Evolutionary conservation across 169 alveolate species (phyloP).

Genomic region (Cryptosporidium muris): DNA sequence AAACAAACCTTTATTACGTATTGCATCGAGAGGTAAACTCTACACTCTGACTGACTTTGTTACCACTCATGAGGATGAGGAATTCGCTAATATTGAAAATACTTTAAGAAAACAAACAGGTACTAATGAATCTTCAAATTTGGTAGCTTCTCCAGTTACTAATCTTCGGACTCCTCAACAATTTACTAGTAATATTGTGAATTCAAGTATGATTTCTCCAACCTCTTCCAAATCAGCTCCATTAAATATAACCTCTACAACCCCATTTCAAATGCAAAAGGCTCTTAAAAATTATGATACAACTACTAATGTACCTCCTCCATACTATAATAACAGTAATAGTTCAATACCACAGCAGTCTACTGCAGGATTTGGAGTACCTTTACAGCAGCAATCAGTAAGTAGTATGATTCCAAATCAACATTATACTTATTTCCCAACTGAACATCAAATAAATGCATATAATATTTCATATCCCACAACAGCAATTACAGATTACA

Average conservation of each 20-base stretch:
- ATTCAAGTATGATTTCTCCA: slow-evolving; percentile 3
- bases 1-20: slow-evolving; percentile 55
- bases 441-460: slow-evolving; percentile 9
- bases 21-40: slow-evolving; percentile 55
- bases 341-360: slow-evolving; percentile 1
- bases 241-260: slow-evolving; percentile 9
- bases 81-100: slow-evolving; percentile 43
- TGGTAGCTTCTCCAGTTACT: slow-evolving; percentile 51
- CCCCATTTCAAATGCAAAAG: slow-evolving; percentile 8
- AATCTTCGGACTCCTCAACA: slow-evolving; percentile 30
- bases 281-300: neutral
- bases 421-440: slow-evolving; percentile 21
- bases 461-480: slow-evolving; percentile 34
- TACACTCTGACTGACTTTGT: slow-evolving; percentile 63
- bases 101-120: slow-evolving; percentile 39
- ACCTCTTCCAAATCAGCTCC: slow-evolving; percentile 14
- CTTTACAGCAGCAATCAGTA: too few relatives aligned
- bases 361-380: neutral
- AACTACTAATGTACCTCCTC: neutral
- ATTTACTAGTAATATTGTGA: neutral
- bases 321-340: neutral
- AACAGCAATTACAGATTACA: slow-evolving; percentile 60
- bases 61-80: slow-evolving; percentile 64
- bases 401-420: slow-evolving; percentile 11
- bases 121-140: slow-evolving; percentile 23